Conservation (phyloP, 768 basidiomycete species). For the Heimioporus sp. region DNA sequence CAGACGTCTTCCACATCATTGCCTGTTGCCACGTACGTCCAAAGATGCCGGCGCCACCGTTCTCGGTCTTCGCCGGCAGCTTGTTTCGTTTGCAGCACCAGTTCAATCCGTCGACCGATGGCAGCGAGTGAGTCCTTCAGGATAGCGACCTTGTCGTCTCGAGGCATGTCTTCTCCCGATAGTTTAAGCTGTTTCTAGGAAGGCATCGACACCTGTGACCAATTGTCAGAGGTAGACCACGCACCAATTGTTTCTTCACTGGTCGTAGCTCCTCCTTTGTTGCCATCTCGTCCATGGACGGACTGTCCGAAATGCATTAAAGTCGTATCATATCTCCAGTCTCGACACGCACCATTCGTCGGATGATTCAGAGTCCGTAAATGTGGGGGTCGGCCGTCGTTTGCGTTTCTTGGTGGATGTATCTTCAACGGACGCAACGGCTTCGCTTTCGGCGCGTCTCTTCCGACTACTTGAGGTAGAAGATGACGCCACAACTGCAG, state of each 20-base stretch:
- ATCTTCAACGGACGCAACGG: conserved; percentile 78
- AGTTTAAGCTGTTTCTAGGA: conserved; percentile 90
- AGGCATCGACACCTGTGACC: conserved; percentile 3
- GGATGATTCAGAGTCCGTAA: conserved; percentile 91
- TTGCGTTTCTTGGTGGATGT: conserved; percentile 71
- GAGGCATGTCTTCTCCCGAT: conserved; percentile 88
- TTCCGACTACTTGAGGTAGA: conserved; percentile 60
- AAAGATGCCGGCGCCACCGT: conserved; percentile 91
- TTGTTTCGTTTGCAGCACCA: conserved; percentile 72
- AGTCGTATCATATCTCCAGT: neutral
- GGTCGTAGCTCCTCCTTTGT: conserved; percentile 96
- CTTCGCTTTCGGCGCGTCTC: conserved; percentile 83
- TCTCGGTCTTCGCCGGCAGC: conserved; percentile 79
- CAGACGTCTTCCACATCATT: conserved; percentile 5
- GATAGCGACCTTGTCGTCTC: conserved; percentile 95
- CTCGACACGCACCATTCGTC: conserved; percentile 76
- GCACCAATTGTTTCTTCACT: conserved; percentile 91
- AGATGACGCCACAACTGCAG: conserved; percentile 65
- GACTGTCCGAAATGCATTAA: conserved; percentile 42
- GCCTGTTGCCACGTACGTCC: conserved; percentile 69
- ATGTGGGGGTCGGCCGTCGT: conserved; percentile 92
- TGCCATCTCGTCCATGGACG: conserved; percentile 90
- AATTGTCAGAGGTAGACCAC: conserved; percentile 23
- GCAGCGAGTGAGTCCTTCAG: conserved; percentile 93
- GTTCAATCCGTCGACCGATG: conserved; percentile 90